A percentile compares a stretch with the other conserved stretches of the same genome.
These are phyloP conservation scores for Fusarium phyllophilum DNA, from an alignment of 2,329 filamentous ascomycete species.

Conservation along the genomic window DNA sequence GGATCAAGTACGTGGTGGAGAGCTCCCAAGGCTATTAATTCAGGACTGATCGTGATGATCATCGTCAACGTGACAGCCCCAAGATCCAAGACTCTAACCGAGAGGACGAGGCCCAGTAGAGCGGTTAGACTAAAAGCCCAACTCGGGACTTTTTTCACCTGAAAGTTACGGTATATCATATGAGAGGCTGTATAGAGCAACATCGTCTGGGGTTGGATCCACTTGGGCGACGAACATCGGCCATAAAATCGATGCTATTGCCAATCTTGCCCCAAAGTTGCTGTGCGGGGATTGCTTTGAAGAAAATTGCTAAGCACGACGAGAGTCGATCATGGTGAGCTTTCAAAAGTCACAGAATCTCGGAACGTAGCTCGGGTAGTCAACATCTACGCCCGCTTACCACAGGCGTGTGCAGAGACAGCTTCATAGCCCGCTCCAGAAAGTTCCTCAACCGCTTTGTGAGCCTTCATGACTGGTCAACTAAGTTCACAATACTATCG, in stretches of 20 bases:
- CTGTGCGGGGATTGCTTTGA: background rate
- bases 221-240: constrained; percentile 11
- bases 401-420: background rate
- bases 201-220: constrained; percentile 1
- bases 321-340: background rate
- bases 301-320: background rate
- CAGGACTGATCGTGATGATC: constrained; percentile 2
- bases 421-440: background rate
- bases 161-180: background rate
- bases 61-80: background rate
- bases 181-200: constrained; percentile 8
- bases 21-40: background rate
- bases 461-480: constrained; percentile 7
- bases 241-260: constrained; percentile 8
- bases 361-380: background rate
- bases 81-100: background rate
- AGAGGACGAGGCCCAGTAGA: background rate
- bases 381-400: background rate
- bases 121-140: background rate
- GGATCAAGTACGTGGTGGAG: background rate
- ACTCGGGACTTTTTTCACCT: background rate
- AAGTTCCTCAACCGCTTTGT: background rate
- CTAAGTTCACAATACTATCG: constrained; percentile 4
- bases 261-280: constrained; percentile 4
- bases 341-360: background rate